These are phyloP conservation scores for Herpetospermum pedunculosum DNA, from an alignment of 306 rosid species.

Conservation along the genomic window DNA sequence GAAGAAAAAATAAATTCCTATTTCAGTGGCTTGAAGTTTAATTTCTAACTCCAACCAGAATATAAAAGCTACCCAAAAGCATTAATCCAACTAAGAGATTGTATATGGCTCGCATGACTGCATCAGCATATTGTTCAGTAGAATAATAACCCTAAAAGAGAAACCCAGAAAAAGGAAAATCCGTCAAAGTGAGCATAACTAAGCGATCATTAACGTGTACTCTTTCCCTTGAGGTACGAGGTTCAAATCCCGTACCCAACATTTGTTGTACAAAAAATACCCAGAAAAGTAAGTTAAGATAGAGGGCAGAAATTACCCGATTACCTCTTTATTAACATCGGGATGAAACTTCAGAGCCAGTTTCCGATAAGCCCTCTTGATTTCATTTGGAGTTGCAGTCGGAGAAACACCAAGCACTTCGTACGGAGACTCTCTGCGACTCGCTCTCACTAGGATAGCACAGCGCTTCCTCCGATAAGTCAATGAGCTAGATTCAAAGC, in stretches of 20 bases:
- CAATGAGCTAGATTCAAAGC: constrained; percentile 9
- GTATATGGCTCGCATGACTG: neutral
- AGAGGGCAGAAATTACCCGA: neutral
- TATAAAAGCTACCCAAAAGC: neutral
- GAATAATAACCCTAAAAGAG: neutral
- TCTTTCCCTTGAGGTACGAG: too few relatives aligned
- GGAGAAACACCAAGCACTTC: constrained; percentile 73
- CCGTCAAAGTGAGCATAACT: too few relatives aligned
- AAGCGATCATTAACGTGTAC: too few relatives aligned
- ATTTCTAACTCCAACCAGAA: neutral
- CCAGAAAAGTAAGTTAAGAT: neutral
- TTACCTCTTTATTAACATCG: constrained; percentile 92
- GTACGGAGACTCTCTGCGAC: constrained; percentile 66
- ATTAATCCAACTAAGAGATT: neutral
- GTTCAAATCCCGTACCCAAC: too few relatives aligned
- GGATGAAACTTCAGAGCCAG: constrained; percentile 95
- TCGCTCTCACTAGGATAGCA: constrained; percentile 22
- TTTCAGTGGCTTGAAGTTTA: neutral
- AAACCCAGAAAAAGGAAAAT: neutral
- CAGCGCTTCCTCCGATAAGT: constrained; percentile 16
- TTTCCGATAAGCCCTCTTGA: constrained; percentile 84
- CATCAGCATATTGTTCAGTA: neutral
- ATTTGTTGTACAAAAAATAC: too few relatives aligned
- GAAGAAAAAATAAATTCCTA: too few relatives aligned
- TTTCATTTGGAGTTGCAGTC: constrained; percentile 53